These are phyloP conservation scores for Bipolaris victoriae DNA, from an alignment of 2,329 filamentous ascomycete genomes.

Conservation along the genomic window DNA sequence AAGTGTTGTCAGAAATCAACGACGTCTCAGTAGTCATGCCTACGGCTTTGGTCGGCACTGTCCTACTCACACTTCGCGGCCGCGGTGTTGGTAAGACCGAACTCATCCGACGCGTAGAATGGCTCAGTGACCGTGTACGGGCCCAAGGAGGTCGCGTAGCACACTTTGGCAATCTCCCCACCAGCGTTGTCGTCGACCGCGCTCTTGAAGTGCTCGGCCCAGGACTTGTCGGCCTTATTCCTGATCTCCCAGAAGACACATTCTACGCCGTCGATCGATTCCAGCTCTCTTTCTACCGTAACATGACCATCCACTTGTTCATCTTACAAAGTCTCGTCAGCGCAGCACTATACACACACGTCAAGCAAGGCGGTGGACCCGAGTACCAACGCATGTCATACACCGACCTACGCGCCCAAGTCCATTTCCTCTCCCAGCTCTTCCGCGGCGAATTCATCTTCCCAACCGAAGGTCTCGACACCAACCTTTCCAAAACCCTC, in stretches of 20 bases:
- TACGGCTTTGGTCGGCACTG: conserved; percentile 91
- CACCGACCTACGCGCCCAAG: conserved; percentile 74
- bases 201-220: conserved; percentile 91
- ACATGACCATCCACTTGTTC: conserved; percentile 99
- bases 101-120: conserved; percentile 83
- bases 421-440: conserved; percentile 84
- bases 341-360: conserved; percentile 84
- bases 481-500: conserved; percentile 82
- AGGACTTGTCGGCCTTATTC: conserved; percentile 80
- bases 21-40: conserved; percentile 97
- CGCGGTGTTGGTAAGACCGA: conserved; percentile 89
- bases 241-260: conserved; percentile 84
- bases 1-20: conserved; percentile 93
- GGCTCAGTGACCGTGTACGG: conserved; percentile 81
- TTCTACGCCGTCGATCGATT: conserved; percentile 94
- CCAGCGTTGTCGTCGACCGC: conserved; percentile 82
- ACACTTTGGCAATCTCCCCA: conserved; percentile 83
- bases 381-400: conserved; percentile 80
- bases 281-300: conserved; percentile 96
- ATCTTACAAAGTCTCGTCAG: conserved; percentile 92
- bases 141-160: conserved; percentile 91
- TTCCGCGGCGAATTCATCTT: conserved; percentile 99
- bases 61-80: conserved; percentile 87
- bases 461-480: conserved; percentile 78
- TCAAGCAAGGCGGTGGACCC: conserved; percentile 89